phyloP scores from a whole-genome alignment of 306 rosid genomes.

The Mimosa bimucronata region DNA sequence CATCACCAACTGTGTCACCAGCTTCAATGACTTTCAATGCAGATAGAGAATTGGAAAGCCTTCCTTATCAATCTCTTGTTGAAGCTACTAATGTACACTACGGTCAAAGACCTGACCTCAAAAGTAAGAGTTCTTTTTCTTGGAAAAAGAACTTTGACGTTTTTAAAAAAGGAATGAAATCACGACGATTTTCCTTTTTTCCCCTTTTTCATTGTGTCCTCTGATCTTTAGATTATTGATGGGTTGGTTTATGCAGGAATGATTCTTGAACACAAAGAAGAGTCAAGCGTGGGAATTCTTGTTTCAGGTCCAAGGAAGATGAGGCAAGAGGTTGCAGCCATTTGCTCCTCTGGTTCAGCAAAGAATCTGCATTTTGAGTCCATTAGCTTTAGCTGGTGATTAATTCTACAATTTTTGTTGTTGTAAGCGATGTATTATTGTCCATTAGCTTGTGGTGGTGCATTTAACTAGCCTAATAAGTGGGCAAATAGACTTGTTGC shows the following conservation, averaged over 20 bases:
- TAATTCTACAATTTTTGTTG: slow-evolving; percentile 18
- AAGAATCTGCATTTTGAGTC: slow-evolving; percentile 73
- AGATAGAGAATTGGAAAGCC: slow-evolving; percentile 66
- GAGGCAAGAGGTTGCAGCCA: slow-evolving; percentile 73
- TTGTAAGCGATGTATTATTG: too few relatives aligned
- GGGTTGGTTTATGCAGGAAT: slow-evolving; percentile 42
- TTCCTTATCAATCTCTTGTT: slow-evolving; percentile 50
- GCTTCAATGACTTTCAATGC: slow-evolving; percentile 27
- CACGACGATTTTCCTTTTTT: too few relatives aligned
- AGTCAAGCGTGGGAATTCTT: slow-evolving; percentile 59
- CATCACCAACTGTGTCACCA: slow-evolving; percentile 39
- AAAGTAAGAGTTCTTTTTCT: slow-evolving; percentile 40
- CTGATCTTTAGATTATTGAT: not conserved
- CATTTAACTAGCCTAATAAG: not conserved
- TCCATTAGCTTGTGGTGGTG: not conserved
- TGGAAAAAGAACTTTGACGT: too few relatives aligned
- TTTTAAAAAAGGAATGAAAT: too few relatives aligned
- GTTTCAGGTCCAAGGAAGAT: slow-evolving; percentile 68
- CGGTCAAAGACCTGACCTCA: slow-evolving; percentile 68
- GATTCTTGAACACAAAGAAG: slow-evolving; percentile 43
- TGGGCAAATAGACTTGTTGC: not conserved
- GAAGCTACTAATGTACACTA: slow-evolving; percentile 61
- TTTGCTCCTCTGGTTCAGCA: slow-evolving; percentile 61
- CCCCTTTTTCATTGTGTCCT: too few relatives aligned
- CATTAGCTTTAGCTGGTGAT: slow-evolving; percentile 76